These are phyloP conservation scores for Fusarium musae DNA, from an alignment of 2,329 filamentous ascomycete species.

Conservation along the genomic window DNA sequence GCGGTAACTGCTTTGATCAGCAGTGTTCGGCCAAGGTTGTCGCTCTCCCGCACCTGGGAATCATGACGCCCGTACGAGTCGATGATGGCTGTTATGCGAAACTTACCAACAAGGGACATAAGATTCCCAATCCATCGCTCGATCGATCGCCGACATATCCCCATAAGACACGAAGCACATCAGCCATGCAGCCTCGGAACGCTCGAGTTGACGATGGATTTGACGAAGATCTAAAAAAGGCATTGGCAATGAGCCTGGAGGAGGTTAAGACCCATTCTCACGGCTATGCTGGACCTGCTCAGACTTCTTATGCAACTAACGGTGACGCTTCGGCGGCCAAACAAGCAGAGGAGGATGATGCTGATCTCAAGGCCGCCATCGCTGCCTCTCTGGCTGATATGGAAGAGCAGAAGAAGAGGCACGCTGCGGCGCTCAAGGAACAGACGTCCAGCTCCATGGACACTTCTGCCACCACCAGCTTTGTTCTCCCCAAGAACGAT, in stretches of 20 bases:
- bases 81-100: conserved; percentile 96
- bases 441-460: conserved; percentile 66
- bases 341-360: conserved; percentile 84
- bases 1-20: conserved; percentile 96
- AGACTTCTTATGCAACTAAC: conserved; percentile 54
- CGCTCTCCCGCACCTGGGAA: conserved; percentile 91
- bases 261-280: conserved; percentile 82
- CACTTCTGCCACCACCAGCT: conserved; percentile 56
- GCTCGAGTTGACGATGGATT: conserved; percentile 90
- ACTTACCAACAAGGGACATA: conserved; percentile 75
- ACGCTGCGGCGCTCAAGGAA: conserved; percentile 84
- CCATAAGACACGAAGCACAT: conserved; percentile 72
- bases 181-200: conserved; percentile 87
- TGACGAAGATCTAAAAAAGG: conserved; percentile 93
- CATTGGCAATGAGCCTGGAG: conserved; percentile 95
- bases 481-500: conserved; percentile 81
- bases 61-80: conserved; percentile 89
- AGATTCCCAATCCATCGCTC: conserved; percentile 55
- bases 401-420: conserved; percentile 96
- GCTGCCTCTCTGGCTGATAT: conserved; percentile 95
- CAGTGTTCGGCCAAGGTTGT: conserved; percentile 91
- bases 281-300: conserved; percentile 74
- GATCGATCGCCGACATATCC: conserved; percentile 62
- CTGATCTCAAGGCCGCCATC: conserved; percentile 93
- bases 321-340: conserved; percentile 51